Evolutionary conservation across 2,329 filamentous ascomycete species (phyloP).

Genomic region (Coniella lustricola): DNA sequence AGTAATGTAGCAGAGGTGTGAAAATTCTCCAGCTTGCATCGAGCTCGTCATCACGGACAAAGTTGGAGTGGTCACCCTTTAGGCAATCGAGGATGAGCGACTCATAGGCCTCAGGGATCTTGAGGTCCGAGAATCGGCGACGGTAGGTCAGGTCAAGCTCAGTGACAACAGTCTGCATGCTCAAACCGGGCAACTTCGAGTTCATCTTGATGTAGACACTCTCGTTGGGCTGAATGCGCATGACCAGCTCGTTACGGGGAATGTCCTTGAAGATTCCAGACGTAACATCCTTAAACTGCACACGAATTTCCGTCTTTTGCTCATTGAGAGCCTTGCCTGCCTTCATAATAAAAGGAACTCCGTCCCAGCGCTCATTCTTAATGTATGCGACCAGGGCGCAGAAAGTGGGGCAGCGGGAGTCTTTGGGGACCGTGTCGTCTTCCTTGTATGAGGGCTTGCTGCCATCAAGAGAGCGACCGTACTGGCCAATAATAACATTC

Average conservation of each 20-base stretch:
- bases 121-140: conserved; percentile 95
- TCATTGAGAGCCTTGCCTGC: conserved; percentile 97
- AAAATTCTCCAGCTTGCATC: conserved; percentile 99
- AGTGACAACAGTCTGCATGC: conserved; percentile 98
- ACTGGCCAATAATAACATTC: conserved; percentile 99
- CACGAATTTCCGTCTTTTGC: conserved; percentile 98
- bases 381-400: conserved; percentile 96
- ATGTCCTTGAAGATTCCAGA: conserved; percentile 99
- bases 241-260: conserved; percentile 96
- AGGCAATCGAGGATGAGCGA: conserved; percentile 94
- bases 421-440: conserved; percentile 95
- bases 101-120: conserved; percentile 99
- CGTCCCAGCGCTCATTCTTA: conserved; percentile 99
- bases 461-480: conserved; percentile 91
- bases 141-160: conserved; percentile 98
- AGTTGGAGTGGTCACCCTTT: conserved; percentile 99
- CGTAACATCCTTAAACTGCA: conserved; percentile 99
- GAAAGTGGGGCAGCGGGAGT: conserved; percentile 96
- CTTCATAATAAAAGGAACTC: conserved; percentile 98
- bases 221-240: conserved; percentile 98
- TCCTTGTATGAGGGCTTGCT: conserved; percentile 98
- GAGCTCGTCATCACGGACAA: conserved; percentile 92
- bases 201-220: conserved; percentile 99
- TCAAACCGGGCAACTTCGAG: conserved; percentile 95
- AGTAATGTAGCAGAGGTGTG: conserved; percentile 92